These are phyloP conservation scores for Diaporthe destruens DNA, from an alignment of 2,329 filamentous ascomycete genomes.

Conservation along the genomic window DNA sequence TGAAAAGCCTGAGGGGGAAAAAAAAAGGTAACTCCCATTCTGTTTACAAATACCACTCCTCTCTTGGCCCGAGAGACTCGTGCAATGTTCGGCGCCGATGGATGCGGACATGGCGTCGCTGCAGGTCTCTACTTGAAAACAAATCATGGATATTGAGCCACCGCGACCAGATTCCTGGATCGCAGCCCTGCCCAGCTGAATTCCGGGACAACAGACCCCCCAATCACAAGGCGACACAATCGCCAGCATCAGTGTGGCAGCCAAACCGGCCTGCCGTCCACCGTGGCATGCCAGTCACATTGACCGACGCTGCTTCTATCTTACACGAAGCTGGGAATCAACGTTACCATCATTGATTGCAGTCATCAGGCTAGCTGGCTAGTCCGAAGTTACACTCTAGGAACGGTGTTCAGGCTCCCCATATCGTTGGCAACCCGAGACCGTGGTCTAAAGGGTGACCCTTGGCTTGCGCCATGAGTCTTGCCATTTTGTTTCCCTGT, in stretches of 20 bases:
- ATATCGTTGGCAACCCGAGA: neutral
- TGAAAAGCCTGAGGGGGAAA: no score
- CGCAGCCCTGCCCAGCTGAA: constrained; percentile 26
- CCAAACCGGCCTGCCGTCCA: neutral
- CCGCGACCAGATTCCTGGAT: constrained; percentile 23
- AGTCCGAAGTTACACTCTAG: neutral
- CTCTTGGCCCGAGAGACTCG: neutral
- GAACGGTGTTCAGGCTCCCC: neutral
- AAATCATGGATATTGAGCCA: neutral
- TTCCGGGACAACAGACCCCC: neutral
- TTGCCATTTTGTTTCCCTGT: neutral
- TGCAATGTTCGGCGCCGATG: neutral
- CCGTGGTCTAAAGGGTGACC: neutral
- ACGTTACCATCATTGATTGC: neutral
- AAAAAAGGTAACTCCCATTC: neutral
- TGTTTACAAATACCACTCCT: neutral
- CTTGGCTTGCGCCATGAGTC: neutral
- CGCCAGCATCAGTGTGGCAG: neutral
- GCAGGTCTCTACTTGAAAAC: neutral
- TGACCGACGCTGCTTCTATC: neutral
- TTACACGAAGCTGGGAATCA: neutral
- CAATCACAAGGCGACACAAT: constrained; percentile 4
- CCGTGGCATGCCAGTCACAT: neutral
- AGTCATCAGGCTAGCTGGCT: neutral
- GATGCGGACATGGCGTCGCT: neutral